These are phyloP conservation scores for Starmera pachycereana DNA, from an alignment of 805 yeast genomes.

Conservation along the genomic window DNA sequence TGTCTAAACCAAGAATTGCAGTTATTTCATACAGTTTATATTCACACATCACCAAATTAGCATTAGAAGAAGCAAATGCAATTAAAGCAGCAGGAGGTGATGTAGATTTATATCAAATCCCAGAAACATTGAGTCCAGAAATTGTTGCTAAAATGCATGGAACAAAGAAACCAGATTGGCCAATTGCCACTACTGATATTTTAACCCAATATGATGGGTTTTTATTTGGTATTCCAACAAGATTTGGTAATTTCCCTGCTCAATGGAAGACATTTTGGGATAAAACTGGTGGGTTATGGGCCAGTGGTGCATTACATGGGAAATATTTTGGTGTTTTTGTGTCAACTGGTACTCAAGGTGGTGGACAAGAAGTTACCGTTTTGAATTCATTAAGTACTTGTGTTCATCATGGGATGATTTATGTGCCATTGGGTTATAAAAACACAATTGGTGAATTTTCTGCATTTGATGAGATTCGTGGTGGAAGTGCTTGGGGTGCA, in stretches of 20 bases:
- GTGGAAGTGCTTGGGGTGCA: constrained; percentile 84
- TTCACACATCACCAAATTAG: constrained; percentile 65
- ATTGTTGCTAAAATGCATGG: constrained; percentile 58
- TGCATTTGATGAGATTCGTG: constrained; percentile 58
- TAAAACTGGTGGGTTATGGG: constrained; percentile 70
- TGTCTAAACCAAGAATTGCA: constrained; percentile 17
- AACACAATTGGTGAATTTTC: constrained; percentile 44
- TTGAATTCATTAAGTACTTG: constrained; percentile 47
- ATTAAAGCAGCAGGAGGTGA: constrained; percentile 57
- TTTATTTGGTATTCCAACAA: constrained; percentile 71
- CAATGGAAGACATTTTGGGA: constrained; percentile 75
- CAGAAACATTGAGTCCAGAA: constrained; percentile 63
- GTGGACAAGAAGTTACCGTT: constrained; percentile 72
- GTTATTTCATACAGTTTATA: constrained; percentile 74
- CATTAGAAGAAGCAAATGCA: constrained; percentile 61
- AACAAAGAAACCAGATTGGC: constrained; percentile 45
- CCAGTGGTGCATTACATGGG: constrained; percentile 55
- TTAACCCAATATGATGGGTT: constrained; percentile 60
- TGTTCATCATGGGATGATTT: constrained; percentile 70
- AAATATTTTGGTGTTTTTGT: constrained; percentile 67
- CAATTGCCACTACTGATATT: constrained; percentile 47
- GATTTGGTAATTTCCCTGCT: constrained; percentile 67
- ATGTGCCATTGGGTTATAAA: constrained; percentile 68
- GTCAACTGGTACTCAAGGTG: constrained; percentile 64
- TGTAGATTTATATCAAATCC: constrained; percentile 69